Conservation (phyloP, 805 yeast species). For the Kockiozyma suomiensis region DNA sequence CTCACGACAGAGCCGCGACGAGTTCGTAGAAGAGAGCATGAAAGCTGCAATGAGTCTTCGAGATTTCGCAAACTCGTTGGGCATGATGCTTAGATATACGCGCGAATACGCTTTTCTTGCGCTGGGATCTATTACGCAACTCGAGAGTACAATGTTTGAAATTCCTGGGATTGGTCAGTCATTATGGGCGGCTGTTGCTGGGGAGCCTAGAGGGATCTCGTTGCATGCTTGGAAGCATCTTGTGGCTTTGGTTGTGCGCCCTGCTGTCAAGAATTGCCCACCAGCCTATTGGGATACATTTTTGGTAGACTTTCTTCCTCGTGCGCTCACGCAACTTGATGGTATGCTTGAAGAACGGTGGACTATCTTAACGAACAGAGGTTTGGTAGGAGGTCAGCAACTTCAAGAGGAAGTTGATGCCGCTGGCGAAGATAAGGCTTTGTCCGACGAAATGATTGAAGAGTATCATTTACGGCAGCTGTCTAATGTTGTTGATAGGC, state of each 20-base stretch:
- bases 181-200: conserved; percentile 86
- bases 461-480: conserved; percentile 91
- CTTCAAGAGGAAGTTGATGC: conserved; percentile 9
- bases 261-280: conserved; percentile 88
- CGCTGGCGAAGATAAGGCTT: conserved; percentile 48
- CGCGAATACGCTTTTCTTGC: conserved; percentile 93
- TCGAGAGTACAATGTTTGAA: conserved; percentile 86
- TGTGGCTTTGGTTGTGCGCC: conserved; percentile 84
- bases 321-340: conserved; percentile 71
- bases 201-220: conserved; percentile 81
- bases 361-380: conserved; percentile 56
- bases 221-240: conserved; percentile 97
- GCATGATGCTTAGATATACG: conserved; percentile 92
- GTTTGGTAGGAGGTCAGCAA: conserved; percentile 2
- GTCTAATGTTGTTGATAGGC: conserved; percentile 86
- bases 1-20: conserved; percentile 88
- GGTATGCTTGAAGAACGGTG: conserved; percentile 72
- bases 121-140: conserved; percentile 81
- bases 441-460: conserved; percentile 98
- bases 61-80: conserved; percentile 97
- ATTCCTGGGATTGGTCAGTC: conserved; percentile 76
- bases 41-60: conserved; percentile 91
- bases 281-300: conserved; percentile 64
- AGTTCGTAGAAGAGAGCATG: conserved; percentile 90
- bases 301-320: conserved; percentile 77